Percentiles rank a stretch among this genome's conserved stretches.
Conservation (phyloP, 139 green algal genomes). For the Eudorina sp. region DNA sequence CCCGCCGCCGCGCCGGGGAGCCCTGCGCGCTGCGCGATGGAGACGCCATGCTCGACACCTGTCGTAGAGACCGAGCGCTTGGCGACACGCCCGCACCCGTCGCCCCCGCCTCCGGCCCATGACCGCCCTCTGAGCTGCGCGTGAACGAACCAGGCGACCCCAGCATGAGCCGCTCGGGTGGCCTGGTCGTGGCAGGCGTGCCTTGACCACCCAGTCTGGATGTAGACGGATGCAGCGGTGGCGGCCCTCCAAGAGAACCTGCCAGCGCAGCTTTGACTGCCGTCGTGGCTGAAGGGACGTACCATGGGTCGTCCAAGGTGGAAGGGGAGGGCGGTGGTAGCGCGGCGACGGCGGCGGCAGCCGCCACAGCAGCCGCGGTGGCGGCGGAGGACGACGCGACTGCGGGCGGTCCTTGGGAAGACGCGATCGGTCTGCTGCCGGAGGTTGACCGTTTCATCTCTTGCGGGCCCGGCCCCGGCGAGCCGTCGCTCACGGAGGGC, state of each 20-base stretch:
- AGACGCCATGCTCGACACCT: not conserved
- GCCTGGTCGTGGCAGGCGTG: too few species aligned
- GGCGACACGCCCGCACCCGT: not conserved
- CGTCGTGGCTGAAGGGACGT: not conserved
- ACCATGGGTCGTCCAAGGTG: not conserved
- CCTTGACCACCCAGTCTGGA: too few species aligned
- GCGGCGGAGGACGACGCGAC: too few species aligned
- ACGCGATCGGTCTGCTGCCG: too few species aligned
- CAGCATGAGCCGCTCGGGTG: not conserved
- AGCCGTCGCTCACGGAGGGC: too few species aligned
- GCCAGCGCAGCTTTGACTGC: not conserved
- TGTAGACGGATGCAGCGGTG: too few species aligned
- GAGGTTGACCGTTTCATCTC: not conserved
- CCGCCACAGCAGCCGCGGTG: too few species aligned
- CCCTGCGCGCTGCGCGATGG: too few species aligned
- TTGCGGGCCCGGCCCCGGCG: not conserved
- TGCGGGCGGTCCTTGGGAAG: too few species aligned
- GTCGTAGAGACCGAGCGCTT: not conserved
- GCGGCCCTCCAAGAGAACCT: too few species aligned
- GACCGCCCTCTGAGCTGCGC: too few species aligned
- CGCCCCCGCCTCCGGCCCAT: not conserved
- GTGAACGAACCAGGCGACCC: not conserved
- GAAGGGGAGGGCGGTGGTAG: not conserved
- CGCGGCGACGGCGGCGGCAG: not conserved
- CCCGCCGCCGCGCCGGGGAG: conserved; percentile 22